phyloP scores from a whole-genome alignment of 2,329 filamentous ascomycete genomes.

The Cladophialophora carrionii region DNA sequence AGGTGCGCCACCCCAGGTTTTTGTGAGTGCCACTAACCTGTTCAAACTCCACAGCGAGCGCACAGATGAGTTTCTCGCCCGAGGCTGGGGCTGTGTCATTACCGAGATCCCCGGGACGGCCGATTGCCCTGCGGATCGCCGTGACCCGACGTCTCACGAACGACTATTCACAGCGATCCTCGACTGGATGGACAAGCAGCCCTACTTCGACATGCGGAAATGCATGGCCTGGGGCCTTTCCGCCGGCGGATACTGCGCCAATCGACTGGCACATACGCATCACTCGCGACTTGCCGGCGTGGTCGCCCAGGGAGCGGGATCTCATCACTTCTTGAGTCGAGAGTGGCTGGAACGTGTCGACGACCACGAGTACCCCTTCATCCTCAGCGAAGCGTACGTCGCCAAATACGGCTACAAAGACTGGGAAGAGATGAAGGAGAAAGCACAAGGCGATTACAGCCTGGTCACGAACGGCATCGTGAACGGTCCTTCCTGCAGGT shows the following conservation, averaged over 20 bases:
- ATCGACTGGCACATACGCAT: conserved; percentile 71
- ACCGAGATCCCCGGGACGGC: conserved; percentile 69
- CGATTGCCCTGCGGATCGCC: conserved; percentile 66
- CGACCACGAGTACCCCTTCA: conserved; percentile 68
- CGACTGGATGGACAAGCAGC: conserved; percentile 59
- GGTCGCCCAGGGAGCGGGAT: conserved; percentile 66
- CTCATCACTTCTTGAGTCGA: conserved; percentile 63
- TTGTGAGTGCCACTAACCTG: not conserved
- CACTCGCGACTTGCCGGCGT: conserved; percentile 56
- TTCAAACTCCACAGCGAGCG: conserved; percentile 48
- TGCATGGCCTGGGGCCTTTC: conserved; percentile 68
- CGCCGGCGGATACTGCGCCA: conserved; percentile 69
- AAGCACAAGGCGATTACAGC: conserved; percentile 64
- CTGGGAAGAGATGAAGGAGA: conserved; percentile 59
- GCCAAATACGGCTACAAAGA: conserved; percentile 65
- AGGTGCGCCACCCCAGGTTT: conserved; percentile 38
- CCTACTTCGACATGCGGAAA: conserved; percentile 59
- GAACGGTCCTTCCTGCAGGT: conserved; percentile 58
- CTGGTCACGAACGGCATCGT: conserved; percentile 64
- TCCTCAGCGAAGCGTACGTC: conserved; percentile 59
- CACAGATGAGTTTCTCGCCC: conserved; percentile 63
- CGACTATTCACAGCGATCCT: conserved; percentile 66
- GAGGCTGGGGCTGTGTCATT: conserved; percentile 66
- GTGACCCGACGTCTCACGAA: conserved; percentile 62
- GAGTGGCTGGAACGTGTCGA: conserved; percentile 66